These are phyloP conservation scores for Jatropha multifida DNA, from an alignment of 441 rosid species.

Conservation along the genomic window DNA sequence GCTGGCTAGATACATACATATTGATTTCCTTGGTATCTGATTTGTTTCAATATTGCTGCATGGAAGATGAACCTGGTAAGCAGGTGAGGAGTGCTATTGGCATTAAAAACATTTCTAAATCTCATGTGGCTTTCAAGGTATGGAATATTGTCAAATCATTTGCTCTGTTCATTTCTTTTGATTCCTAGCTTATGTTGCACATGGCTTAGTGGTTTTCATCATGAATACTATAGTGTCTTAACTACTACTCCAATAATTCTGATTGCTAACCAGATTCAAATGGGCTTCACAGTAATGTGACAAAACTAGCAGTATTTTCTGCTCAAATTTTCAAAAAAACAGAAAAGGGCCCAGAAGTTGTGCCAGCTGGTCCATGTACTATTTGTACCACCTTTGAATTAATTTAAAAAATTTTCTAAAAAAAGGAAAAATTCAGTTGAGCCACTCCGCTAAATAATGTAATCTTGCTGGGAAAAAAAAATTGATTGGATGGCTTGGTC, in stretches of 20 bases:
- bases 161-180: neutral
- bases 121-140: constrained; percentile 92
- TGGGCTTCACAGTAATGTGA: neutral
- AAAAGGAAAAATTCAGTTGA: neutral
- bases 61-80: constrained; percentile 95
- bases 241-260: constrained; percentile 5
- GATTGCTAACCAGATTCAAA: constrained; percentile 6
- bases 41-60: constrained; percentile 24
- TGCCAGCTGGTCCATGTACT: neutral
- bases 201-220: constrained; percentile 3
- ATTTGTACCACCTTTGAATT: constrained; percentile 1
- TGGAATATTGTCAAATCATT: constrained; percentile 14
- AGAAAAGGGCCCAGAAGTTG: neutral
- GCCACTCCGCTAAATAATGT: neutral
- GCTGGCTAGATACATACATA: neutral
- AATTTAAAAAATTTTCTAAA: neutral
- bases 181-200: neutral
- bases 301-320: neutral
- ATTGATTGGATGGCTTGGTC: neutral
- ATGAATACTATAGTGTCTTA: neutral
- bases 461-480: neutral
- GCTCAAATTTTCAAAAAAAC: constrained; percentile 1
- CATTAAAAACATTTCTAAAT: constrained; percentile 87
- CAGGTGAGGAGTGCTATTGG: constrained; percentile 92
- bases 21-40: constrained; percentile 24